These are phyloP conservation scores for Globisporangium cylindrosporum DNA, from an alignment of 352 stramenopile genomes.

Conservation along the genomic window DNA sequence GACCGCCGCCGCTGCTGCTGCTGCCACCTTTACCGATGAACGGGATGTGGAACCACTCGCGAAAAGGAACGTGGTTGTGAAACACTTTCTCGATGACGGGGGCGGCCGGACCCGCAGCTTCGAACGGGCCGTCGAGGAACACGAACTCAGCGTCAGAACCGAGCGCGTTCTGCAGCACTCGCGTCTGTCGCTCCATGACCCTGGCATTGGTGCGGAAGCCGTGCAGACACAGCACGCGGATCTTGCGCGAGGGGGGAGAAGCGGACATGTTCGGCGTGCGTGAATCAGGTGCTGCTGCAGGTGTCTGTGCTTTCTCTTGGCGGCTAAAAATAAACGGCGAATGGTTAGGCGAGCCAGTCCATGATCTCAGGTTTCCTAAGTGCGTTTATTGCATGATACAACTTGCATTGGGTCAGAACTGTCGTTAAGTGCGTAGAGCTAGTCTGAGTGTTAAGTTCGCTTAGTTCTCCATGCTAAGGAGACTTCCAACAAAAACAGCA, in stretches of 20 bases:
- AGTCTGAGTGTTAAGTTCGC: no score
- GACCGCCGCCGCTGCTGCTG: no score
- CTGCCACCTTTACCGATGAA: neutral
- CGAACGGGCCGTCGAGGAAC: slow-evolving; percentile 58
- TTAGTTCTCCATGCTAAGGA: no score
- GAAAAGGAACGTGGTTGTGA: slow-evolving; percentile 53
- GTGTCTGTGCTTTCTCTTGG: no score
- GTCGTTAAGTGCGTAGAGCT: no score
- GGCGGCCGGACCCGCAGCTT: slow-evolving; percentile 53
- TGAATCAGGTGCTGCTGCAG: no score
- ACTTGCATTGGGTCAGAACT: no score
- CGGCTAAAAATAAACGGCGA: neutral
- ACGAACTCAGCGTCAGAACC: slow-evolving; percentile 62
- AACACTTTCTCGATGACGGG: slow-evolving; percentile 52
- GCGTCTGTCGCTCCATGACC: slow-evolving; percentile 69
- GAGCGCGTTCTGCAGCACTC: slow-evolving; percentile 50
- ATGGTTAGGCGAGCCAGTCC: no score
- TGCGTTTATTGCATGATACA: no score
- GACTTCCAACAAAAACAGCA: no score
- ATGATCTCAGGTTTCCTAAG: no score
- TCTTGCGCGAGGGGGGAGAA: slow-evolving; percentile 7
- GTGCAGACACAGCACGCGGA: slow-evolving; percentile 76
- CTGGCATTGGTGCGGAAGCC: slow-evolving; percentile 67
- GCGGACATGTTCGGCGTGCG: no score
- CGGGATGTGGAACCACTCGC: slow-evolving; percentile 55